Percentiles rank a stretch among this genome's conserved stretches.
These are phyloP conservation scores for Linnemannia hyalina DNA, from an alignment of 192 early-diverging fungal genomes.

Conservation along the genomic window DNA sequence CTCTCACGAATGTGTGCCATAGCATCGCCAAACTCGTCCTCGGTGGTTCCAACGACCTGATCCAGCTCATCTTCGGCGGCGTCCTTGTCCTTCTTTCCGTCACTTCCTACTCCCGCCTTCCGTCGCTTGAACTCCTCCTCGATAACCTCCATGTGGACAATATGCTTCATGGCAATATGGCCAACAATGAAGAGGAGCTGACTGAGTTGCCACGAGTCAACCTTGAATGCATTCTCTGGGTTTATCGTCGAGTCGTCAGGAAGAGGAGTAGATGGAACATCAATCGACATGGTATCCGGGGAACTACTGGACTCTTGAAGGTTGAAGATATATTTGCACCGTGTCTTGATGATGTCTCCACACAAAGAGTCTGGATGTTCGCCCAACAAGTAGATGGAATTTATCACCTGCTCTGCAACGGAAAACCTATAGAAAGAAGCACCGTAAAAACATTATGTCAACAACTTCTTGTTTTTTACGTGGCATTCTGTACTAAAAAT, in stretches of 20 bases:
- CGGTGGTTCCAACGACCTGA: slow-evolving; percentile 90
- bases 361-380: slow-evolving; percentile 92
- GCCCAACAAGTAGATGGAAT: slow-evolving; percentile 89
- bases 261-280: not conserved
- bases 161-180: slow-evolving; percentile 96
- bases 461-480: not conserved
- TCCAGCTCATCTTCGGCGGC: slow-evolving; percentile 89
- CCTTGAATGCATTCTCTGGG: slow-evolving; percentile 37
- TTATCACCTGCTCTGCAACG: slow-evolving; percentile 94
- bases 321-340: slow-evolving; percentile 77
- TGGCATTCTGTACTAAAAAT: too few species aligned
- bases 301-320: slow-evolving; percentile 54
- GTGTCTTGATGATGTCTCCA: slow-evolving; percentile 78
- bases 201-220: slow-evolving; percentile 81
- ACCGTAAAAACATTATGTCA: not conserved
- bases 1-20: slow-evolving; percentile 90
- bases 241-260: slow-evolving; percentile 36
- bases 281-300: slow-evolving; percentile 43
- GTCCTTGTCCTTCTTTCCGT: slow-evolving; percentile 57
- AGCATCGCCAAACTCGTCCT: slow-evolving; percentile 96
- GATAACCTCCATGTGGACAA: slow-evolving; percentile 94
- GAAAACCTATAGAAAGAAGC: slow-evolving; percentile 78
- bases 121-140: slow-evolving; percentile 94
- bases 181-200: slow-evolving; percentile 94
- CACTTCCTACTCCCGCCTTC: slow-evolving; percentile 61